Evolutionary conservation across 805 yeast genomes (phyloP).

Genomic region (Cyberlindnera misumaiensis): DNA sequence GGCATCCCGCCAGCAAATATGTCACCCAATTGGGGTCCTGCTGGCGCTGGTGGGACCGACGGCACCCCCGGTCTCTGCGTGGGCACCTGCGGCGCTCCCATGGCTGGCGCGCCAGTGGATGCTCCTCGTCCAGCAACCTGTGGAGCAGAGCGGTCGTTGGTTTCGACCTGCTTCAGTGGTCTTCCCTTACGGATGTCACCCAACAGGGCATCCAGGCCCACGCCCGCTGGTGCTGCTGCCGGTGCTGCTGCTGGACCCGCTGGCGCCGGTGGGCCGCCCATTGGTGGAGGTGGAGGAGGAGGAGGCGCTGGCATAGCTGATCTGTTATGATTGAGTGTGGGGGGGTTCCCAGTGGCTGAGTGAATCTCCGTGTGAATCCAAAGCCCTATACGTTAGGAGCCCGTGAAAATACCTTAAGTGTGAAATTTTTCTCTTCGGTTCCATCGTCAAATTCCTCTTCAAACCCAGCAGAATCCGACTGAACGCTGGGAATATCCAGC

Average conservation of each 20-base stretch:
- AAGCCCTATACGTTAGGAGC: too few species aligned
- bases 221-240: conserved; percentile 25
- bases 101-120: neutral
- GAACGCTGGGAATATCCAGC: too few species aligned
- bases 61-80: conserved; percentile 8
- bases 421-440: too few species aligned
- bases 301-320: neutral
- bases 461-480: too few species aligned
- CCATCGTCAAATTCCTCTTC: too few species aligned
- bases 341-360: neutral
- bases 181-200: conserved; percentile 79
- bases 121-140: conserved; percentile 25
- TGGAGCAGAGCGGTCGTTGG: conserved; percentile 67
- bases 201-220: conserved; percentile 50
- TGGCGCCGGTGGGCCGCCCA: conserved; percentile 55
- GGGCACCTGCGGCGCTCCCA: conserved; percentile 3
- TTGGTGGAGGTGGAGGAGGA: conserved; percentile 1
- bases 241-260: conserved; percentile 32
- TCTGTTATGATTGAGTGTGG: too few species aligned
- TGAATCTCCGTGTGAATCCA: too few species aligned
- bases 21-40: conserved; percentile 19
- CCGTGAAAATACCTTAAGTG: too few species aligned
- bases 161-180: conserved; percentile 50
- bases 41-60: conserved; percentile 15
- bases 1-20: conserved; percentile 23